Evolutionary conservation across 2,329 filamentous ascomycete genomes (phyloP), one percentile per base, ranked within the genome.

Genomic region (Talaromyces albobiverticillius): DNA sequence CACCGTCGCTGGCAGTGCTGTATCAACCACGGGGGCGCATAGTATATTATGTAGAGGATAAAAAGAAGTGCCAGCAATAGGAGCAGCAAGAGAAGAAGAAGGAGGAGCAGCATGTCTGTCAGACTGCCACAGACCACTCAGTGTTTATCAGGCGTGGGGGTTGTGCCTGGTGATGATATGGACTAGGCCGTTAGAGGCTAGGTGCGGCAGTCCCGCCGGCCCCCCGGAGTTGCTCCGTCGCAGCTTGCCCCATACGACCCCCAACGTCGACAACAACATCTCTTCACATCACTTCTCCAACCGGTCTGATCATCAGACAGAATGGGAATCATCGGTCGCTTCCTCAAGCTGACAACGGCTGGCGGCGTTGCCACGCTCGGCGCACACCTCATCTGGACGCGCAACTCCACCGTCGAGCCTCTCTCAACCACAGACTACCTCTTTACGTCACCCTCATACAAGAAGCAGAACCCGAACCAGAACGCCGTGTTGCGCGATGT

Each of bases 21-120:
- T 66, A 95, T 87, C 32, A 95, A 71, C 43, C 81, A 70, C n/a
- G 70, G 72, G 0, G 91, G 90, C 2, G 91, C 90, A 68, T 90
- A 91, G 80, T 95, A 95, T 62, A 95, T 77, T 59, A 82, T 69
- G 75, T 90, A 94, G 60, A 87, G 73, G 49, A 69, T 3, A 22
- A 32, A 26, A 3, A 55, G 23, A 14, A 41, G 18, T 4, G 40
- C 6, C 10, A 50, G 10, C 18, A 53, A n/a, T 16, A 53, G n/a
- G n/a, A 41, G 31, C 18, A 53, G 16, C 13, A 53, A 20, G 7
- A 56, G 38, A 18, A 56, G 50, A 13, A 46, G 31, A 18, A 56
- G 50, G 8, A 49, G 22, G 9, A 53, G 8, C 16, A 32, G 18
- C 38, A 56, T 47, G 16, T 32, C 29, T 16, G 2, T n/a, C n/a